These are phyloP conservation scores for Magnolia sinica DNA, from an alignment of 164 flowering plant species.

Conservation along the genomic window DNA sequence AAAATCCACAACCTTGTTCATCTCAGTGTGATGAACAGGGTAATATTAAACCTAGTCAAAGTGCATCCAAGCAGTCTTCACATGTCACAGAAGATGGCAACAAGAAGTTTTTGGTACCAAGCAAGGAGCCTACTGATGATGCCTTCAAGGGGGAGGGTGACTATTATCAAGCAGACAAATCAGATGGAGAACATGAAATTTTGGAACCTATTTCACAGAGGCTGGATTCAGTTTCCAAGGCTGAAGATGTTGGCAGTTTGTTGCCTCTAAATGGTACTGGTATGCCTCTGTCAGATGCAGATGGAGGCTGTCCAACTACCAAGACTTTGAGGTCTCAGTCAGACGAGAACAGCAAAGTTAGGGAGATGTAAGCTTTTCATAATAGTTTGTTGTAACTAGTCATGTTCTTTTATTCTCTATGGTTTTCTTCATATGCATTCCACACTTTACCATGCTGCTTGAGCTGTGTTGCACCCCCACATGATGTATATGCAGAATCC, in stretches of 20 bases:
- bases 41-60: slow-evolving; percentile 10
- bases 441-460: too few species aligned
- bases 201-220: slow-evolving; percentile 7
- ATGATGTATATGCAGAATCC: too few species aligned
- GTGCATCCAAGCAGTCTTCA: slow-evolving; percentile 9
- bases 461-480: too few species aligned
- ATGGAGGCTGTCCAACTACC: slow-evolving; percentile 19
- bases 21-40: slow-evolving; percentile 15
- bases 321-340: slow-evolving; percentile 21
- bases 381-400: not conserved
- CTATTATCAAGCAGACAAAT: slow-evolving; percentile 14
- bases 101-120: slow-evolving; percentile 17
- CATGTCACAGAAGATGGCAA: slow-evolving; percentile 21
- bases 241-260: slow-evolving; percentile 9
- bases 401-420: not conserved
- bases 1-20: slow-evolving; percentile 11
- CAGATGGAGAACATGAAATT: slow-evolving; percentile 18
- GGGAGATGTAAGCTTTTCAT: slow-evolving; percentile 40
- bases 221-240: slow-evolving; percentile 19
- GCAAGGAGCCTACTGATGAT: slow-evolving; percentile 8
- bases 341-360: slow-evolving; percentile 23
- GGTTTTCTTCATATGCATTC: too few species aligned
- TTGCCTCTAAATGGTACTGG: slow-evolving; percentile 15
- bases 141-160: slow-evolving; percentile 1
- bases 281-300: slow-evolving; percentile 10